phyloP scores from a whole-genome alignment of 78 protist species.

The Dictyostelium firmibasis region DNA sequence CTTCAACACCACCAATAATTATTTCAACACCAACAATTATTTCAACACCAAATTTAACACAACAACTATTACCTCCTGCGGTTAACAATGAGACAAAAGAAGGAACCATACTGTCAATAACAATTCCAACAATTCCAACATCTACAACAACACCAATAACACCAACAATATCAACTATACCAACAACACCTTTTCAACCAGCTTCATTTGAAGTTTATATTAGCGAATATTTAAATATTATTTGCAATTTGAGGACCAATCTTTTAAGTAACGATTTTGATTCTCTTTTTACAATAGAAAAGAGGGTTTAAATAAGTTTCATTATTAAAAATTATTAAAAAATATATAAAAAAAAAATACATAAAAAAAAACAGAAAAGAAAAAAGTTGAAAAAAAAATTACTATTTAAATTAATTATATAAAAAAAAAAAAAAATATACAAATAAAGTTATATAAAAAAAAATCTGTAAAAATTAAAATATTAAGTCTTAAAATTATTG shows the following conservation, averaged over 20 bases:
- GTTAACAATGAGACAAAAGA: not conserved
- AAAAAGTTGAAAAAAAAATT: not conserved
- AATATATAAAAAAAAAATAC: not conserved
- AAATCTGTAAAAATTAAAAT: not conserved
- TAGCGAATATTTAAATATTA: constrained; percentile 54
- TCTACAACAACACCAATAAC: not conserved
- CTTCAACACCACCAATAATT: not conserved
- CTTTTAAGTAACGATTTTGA: constrained; percentile 9
- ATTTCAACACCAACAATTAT: constrained; percentile 14
- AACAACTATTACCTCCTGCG: not conserved
- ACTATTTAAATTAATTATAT: too few species aligned
- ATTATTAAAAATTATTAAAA: not conserved
- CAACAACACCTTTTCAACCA: not conserved
- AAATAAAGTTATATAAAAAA: not conserved
- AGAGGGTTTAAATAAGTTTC: not conserved
- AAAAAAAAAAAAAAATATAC: not conserved
- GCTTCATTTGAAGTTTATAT: constrained; percentile 23
- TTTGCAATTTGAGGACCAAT: constrained; percentile 9
- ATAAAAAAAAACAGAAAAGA: not conserved
- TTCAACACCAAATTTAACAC: not conserved
- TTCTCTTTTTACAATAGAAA: not conserved
- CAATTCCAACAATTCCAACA: too few species aligned
- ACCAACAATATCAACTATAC: not conserved
- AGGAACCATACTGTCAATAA: too few species aligned
- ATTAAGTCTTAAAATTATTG: too few species aligned